A percentile compares a stretch with the other conserved stretches of the same genome.
Conservation (phyloP, 2,329 filamentous ascomycete species). For the Diaporthe vexans region DNA sequence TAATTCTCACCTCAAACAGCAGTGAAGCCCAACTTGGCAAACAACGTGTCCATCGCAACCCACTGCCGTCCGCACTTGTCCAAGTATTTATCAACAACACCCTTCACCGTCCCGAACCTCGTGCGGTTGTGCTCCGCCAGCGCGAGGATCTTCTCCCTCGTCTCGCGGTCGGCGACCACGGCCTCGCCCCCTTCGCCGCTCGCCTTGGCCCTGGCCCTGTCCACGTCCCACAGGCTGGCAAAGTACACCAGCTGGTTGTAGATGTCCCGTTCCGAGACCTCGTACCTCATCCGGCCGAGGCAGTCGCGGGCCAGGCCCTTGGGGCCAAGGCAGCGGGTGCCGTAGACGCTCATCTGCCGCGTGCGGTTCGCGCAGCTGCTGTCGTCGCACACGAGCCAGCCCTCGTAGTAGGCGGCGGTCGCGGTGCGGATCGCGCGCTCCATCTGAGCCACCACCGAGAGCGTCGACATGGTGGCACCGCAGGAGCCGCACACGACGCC, state of each 20-base stretch:
- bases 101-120: constrained; percentile 82
- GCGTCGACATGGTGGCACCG: constrained; percentile 72
- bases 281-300: constrained; percentile 88
- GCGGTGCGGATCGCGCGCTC: constrained; percentile 86
- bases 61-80: constrained; percentile 92
- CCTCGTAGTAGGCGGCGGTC: constrained; percentile 90
- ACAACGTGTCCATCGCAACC: constrained; percentile 93
- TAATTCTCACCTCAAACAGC: constrained; percentile 42
- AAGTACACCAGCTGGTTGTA: constrained; percentile 97
- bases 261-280: constrained; percentile 87
- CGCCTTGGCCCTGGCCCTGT: constrained; percentile 76
- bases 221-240: constrained; percentile 87
- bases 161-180: constrained; percentile 57
- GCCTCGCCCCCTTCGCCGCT: constrained; percentile 54
- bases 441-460: constrained; percentile 87
- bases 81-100: constrained; percentile 84
- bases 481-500: constrained; percentile 84
- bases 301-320: constrained; percentile 88
- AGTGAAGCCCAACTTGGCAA: constrained; percentile 74
- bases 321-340: constrained; percentile 88
- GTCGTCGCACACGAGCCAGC: constrained; percentile 92
- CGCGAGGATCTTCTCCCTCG: constrained; percentile 75
- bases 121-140: constrained; percentile 86
- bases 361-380: constrained; percentile 88
- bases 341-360: constrained; percentile 93